Evolutionary conservation across 1,284 basidiomycete genomes (phyloP), one percentile per base, ranked within the genome.

Genomic region (Puccinia triticina): DNA sequence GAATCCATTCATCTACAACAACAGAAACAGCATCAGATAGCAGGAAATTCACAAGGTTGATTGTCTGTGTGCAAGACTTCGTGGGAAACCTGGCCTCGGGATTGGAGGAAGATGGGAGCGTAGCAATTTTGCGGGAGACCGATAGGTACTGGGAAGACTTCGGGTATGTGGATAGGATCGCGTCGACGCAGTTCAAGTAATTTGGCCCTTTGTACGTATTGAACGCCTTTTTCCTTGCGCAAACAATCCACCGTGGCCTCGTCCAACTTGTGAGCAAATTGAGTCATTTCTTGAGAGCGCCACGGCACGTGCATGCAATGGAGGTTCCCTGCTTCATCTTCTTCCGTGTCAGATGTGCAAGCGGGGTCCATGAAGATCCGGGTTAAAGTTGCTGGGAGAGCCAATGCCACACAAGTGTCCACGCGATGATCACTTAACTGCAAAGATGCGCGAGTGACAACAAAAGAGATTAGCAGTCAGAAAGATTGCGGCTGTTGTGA

Each of bases 111-210:
- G 3, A 18, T 23, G 12, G 73, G 73, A 26, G 34, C 46, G 34
- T 75, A 75, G 57, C 73, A 75, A 34, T 37, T 59, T 2, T 16
- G 37, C 3, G 73, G 73, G 8, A 75, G 43, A 26, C 73, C 73
- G n/a, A 57, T 43, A n/a, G 53, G 53, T 10, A 75, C 73, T 21
- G 5, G 10, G 8, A 8, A 26, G 16, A 8, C 5, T 7, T 43
- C 1, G 21, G 66, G n/a, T 40, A 21, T 46, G 66, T 46, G 43
- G 37, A 69, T 69, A 69, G 66, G n/a, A 23, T 23, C n/a, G 4
- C 32, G 37, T 7, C 66, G 43, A 16, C 66, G 66, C 18, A 69
- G n/a, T 69, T 69, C 66, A 12, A 69, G 66, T 16, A 69, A 29
- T 69, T 69, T 69, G 16, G 66, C 21, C 40, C 37, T 21, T 14